Percentiles rank a stretch among this genome's conserved stretches.
phyloP scores from a whole-genome alignment of 257 asterid species.

The Solanum corneliomulleri region DNA sequence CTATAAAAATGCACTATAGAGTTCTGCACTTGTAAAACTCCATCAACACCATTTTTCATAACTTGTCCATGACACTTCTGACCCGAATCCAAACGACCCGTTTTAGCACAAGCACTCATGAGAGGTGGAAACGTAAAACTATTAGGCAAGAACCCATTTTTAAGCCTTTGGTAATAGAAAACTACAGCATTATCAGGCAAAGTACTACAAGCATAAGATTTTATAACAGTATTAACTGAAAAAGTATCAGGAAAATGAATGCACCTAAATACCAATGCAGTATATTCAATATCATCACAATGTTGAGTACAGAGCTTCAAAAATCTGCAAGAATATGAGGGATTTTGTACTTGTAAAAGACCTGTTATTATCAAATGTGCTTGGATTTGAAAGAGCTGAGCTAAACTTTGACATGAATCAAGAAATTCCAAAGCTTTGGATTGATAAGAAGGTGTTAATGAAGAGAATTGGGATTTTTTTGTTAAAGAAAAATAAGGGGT shows the following conservation, averaged over 20 bases:
- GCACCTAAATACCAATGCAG: constrained; percentile 34
- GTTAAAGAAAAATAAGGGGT: neutral
- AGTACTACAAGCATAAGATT: constrained; percentile 34
- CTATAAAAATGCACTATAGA: constrained; percentile 51
- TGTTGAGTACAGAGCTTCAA: constrained; percentile 30
- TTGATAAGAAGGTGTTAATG: neutral
- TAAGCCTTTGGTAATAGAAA: constrained; percentile 45
- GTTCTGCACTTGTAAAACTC: constrained; percentile 47
- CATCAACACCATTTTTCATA: constrained; percentile 51
- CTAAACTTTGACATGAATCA: constrained; percentile 24
- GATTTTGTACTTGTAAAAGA: constrained; percentile 28
- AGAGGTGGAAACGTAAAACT: constrained; percentile 55
- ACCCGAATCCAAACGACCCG: constrained; percentile 34
- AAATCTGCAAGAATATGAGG: constrained; percentile 54
- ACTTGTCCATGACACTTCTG: constrained; percentile 59
- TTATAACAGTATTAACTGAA: constrained; percentile 54
- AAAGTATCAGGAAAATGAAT: constrained; percentile 44
- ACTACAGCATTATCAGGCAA: constrained; percentile 24
- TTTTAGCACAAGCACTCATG: constrained; percentile 50
- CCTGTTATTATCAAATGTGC: constrained; percentile 44
- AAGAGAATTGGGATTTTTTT: neutral
- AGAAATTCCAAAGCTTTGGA: constrained; percentile 31
- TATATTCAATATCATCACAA: constrained; percentile 17
- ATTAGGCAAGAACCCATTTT: constrained; percentile 45
- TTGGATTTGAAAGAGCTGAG: constrained; percentile 46